Percentiles rank a stretch among this genome's conserved stretches.
Conservation (phyloP, 805 yeast species). For the Zygosaccharomyces rouxii region DNA sequence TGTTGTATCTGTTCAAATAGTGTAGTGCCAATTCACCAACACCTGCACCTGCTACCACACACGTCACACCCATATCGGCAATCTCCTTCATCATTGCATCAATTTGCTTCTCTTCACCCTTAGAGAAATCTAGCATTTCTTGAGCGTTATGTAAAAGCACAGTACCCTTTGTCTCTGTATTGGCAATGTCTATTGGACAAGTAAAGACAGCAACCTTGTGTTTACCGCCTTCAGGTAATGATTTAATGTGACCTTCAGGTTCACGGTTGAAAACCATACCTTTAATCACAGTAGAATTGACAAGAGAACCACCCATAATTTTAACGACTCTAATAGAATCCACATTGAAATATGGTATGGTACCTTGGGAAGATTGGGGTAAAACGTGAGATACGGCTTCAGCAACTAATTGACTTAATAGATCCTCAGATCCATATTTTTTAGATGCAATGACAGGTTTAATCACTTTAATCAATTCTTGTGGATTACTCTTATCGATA, state of each 20-base stretch:
- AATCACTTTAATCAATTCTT: slow-evolving; percentile 65
- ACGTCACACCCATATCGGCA: slow-evolving; percentile 76
- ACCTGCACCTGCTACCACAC: slow-evolving; percentile 90
- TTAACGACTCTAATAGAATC: slow-evolving; percentile 94
- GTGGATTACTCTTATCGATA: slow-evolving; percentile 45
- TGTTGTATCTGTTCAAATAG: slow-evolving; percentile 80
- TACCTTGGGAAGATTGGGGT: slow-evolving; percentile 41
- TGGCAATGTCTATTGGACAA: slow-evolving; percentile 89
- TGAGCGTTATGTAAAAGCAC: slow-evolving; percentile 92
- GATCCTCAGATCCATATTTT: slow-evolving; percentile 83
- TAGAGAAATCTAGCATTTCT: slow-evolving; percentile 93
- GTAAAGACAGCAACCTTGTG: slow-evolving; percentile 91
- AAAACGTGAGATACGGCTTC: slow-evolving; percentile 78
- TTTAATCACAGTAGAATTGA: slow-evolving; percentile 71
- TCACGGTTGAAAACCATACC: slow-evolving; percentile 98
- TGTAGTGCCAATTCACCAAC: slow-evolving; percentile 92
- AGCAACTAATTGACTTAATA: slow-evolving; percentile 69
- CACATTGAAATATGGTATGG: slow-evolving; percentile 59
- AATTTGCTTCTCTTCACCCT: slow-evolving; percentile 93
- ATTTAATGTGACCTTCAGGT: slow-evolving; percentile 88
- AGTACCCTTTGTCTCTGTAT: slow-evolving; percentile 98
- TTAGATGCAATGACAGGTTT: slow-evolving; percentile 89
- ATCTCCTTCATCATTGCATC: slow-evolving; percentile 82
- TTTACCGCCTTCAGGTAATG: slow-evolving; percentile 43
- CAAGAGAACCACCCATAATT: slow-evolving; percentile 86